phyloP scores from a whole-genome alignment of 768 basidiomycete species.

The Lentinula edodes region DNA sequence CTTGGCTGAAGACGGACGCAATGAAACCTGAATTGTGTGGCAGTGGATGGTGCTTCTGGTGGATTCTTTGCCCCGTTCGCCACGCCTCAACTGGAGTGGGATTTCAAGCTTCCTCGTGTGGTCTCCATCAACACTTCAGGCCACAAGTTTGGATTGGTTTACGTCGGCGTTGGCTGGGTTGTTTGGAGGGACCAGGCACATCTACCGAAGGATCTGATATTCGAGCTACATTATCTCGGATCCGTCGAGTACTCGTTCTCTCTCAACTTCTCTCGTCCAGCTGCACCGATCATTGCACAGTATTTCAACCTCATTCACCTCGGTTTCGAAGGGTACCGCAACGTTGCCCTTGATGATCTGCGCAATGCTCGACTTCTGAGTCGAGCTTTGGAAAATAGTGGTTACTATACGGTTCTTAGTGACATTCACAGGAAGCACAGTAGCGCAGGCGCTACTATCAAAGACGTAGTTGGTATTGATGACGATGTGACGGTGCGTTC shows the following conservation, averaged over 20 bases:
- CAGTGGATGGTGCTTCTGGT: conserved; percentile 61
- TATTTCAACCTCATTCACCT: conserved; percentile 62
- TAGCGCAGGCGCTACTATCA: conserved; percentile 17
- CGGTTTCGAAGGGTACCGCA: conserved; percentile 52
- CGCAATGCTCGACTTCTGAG: conserved; percentile 61
- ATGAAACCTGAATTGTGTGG: conserved; percentile 25
- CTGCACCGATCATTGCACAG: conserved; percentile 58
- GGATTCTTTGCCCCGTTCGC: conserved; percentile 68
- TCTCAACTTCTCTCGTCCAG: conserved; percentile 57
- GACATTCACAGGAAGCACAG: conserved; percentile 47
- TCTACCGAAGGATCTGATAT: conserved; percentile 67
- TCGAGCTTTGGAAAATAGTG: conserved; percentile 52
- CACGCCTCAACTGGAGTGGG: conserved; percentile 51
- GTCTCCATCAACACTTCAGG: conserved; percentile 57
- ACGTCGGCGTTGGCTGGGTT: conserved; percentile 50
- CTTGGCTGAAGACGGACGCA: conserved; percentile 37
- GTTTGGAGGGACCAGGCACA: conserved; percentile 60
- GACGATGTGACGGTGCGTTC: conserved; percentile 53
- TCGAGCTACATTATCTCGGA: conserved; percentile 57
- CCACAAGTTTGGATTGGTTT: conserved; percentile 57
- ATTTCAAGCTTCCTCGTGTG: conserved; percentile 58
- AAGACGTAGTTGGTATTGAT: conserved; percentile 31
- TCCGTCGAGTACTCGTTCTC: conserved; percentile 68
- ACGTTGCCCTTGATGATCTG: conserved; percentile 42
- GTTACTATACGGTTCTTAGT: conserved; percentile 48